Evolutionary conservation across 2,329 filamentous ascomycete genomes (phyloP), one percentile per base, ranked within the genome.

Genomic region (Mollisiaceae sp.): DNA sequence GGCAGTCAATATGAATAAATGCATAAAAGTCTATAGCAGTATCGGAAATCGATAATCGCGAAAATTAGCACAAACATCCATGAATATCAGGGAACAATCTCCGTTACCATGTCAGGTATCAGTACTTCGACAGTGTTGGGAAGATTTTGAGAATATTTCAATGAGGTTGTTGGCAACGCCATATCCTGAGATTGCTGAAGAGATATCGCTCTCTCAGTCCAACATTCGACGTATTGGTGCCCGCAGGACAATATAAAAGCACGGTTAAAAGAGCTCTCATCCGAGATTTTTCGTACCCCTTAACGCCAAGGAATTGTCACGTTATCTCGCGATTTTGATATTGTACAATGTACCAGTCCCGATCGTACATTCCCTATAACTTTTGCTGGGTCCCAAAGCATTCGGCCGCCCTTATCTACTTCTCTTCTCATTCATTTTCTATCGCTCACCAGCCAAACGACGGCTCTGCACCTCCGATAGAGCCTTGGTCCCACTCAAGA

Each of bases 401-500:
- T 43, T 59, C 63, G 59, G 27, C 32, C 39, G 18, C 39, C 54
- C 43, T 18, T 61, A 20, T 18, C 20, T 54, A 41, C n/a, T 45
- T n/a, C n/a, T 55, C 18, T n/a, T 55, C 18, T 41, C n/a, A 14
- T 32, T 60, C 3, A 14, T 20, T 12, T n/a, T 69, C 58, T 72
- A 75, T 54, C 74, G 63, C 59, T 75, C 72, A 55, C 73, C 94
- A 24, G 91, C 90, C 73, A 97, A 81, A 64, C 95, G 88, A 71
- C 95, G 87, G 75, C 90, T 88, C 82, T 97, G 95, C 36, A 99
- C 94, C 82, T 99, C 95, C 59, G 92, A 91, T 71, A 99, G 82
- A 5, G 95, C 95, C 78, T 93, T 90, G 76, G 90, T 93, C 64
- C 95, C 95, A 77, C 92, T 97, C 68, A 98, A 79, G 76, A 97